Percentiles rank a stretch among this genome's conserved stretches.
Conservation (phyloP, 2,329 filamentous ascomycete genomes). For the Colletotrichum sp. region DNA sequence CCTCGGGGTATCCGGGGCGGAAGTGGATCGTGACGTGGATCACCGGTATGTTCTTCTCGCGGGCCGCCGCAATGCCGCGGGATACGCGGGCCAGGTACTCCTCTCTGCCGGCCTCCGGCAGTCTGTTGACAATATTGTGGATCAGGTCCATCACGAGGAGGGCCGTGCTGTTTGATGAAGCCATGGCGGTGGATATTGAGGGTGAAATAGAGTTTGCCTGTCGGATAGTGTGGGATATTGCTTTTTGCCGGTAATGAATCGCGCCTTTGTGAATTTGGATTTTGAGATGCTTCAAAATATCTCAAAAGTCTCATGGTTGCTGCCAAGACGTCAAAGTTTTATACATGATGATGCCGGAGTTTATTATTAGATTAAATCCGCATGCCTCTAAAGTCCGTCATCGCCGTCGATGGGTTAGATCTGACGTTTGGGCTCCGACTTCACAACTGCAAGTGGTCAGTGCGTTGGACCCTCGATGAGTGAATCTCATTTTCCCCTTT, state of each 20-base stretch:
- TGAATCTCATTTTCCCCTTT: background rate
- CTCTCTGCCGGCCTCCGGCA: background rate
- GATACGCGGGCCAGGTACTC: background rate
- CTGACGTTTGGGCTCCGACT: background rate
- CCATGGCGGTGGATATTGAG: background rate
- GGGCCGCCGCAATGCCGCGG: background rate
- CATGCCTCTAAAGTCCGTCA: background rate
- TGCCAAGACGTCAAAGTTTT: background rate
- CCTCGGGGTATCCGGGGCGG: background rate
- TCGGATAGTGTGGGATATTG: background rate
- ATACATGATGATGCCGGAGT: background rate
- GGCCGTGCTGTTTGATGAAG: background rate
- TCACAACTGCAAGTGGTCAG: background rate
- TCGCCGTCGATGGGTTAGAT: background rate
- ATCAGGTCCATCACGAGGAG: background rate
- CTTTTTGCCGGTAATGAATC: background rate
- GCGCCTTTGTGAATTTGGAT: background rate
- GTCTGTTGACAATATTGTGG: background rate
- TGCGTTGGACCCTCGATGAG: background rate
- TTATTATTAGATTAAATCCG: background rate
- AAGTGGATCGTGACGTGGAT: background rate
- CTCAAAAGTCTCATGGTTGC: background rate
- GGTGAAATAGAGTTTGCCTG: background rate
- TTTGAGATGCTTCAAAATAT: background rate
- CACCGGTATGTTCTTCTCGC: background rate